Base-by-base conservation (phyloP, 805 yeast species). In the Metschnikowia aberdeeniae region DNA sequence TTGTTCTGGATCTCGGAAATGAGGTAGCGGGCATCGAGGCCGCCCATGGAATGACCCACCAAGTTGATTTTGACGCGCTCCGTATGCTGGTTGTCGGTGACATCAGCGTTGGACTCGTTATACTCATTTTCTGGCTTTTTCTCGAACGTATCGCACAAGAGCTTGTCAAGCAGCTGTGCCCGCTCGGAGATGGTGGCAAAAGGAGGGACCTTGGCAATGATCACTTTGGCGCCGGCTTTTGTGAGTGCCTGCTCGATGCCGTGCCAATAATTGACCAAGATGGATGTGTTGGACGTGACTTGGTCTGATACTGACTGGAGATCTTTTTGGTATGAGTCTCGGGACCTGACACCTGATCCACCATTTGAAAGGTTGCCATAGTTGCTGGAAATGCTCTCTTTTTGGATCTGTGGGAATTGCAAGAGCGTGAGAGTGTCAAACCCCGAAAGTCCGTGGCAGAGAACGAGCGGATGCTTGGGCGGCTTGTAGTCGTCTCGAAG, bases 1-100 rank as follows among this genome's bases (percentile, higher is more conserved):
- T 33, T 32, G 29, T 47, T 54, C 39, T 57, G 59, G 3, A 85
- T 59, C 40, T 76, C 68, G 0, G 86, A 74, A 2, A 89, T 85
- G 52, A 90, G 63, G 59, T 81, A 87, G 42, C 97, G 67, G 29
- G 89, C 79, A 58, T 90, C 97, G 27, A 89, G 66, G 0, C 97
- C 97, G 5, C 97, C 97, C 97, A 89, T 89, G 0, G 96, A 88
- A 60, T 89, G 97, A 5, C 93, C 93, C 22, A 89, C 72, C 36
- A 89, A 61, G 57, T 90, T 90, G 12, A 89, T 73, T 47, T 80
- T 81, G 17, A 80, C 51, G 3, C 67, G 62, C 22, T 56, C 58
- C 26, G 26, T 22, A 3, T 22, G 8, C 8, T 22, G 26, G 6
- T 7, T 7, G 2, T 22, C 8, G 2, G 26, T 22, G 6, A 22